Base-by-base conservation (phyloP, 352 stramenopile genomes). In the Globisporangium camurandrum region DNA sequence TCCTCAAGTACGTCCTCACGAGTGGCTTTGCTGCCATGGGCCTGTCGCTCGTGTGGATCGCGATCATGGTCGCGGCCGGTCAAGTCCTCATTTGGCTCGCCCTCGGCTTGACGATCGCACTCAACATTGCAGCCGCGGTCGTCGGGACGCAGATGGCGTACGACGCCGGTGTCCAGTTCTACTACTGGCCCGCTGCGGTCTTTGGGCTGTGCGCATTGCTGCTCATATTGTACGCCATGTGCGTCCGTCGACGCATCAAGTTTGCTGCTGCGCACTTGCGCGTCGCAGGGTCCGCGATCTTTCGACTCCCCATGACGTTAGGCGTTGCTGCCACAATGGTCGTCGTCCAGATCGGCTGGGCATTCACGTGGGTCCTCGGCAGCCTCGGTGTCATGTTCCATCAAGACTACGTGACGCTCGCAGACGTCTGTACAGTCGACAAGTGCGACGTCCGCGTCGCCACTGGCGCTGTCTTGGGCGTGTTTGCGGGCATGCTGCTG, bases 251-350 rank as follows among this genome's bases (percentile, higher is more conserved):
- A 49, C 74, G 88, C 26, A 93, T 98, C 61, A 88, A 93, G 33
- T 98, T 98, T 69, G 91, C 91, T 3, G 76, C 86, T 14, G 83
- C 86, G 9, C 93, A 97, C 59, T 65, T 98, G 22, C 74, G 86
- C 27, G 87, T 95, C 34, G 93, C 86, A 0, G 72, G 93, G 20
- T 75, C 69, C 7, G 90, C 90, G 16, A 75, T 98, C 36, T 86
- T 95, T 48, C 69, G 70, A 0, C 73, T 97, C 47, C 72, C 73
- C 33, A 92, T 93, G 54, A 83, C 87, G 42, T 70, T 97, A 42
- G 30, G 87, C 11, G 64, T 93, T 20, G 85, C 87, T 1, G 77
- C 95, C 8, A 47, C 86, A 17, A 93, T 88, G 62, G 69, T 95
- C n/a, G 43, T 84, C 20, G 57, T 96, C 5, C 81, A 96, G 59